phyloP scores from a whole-genome alignment of 2,329 filamentous ascomycete species.

The Trichoderma cornu-damae region DNA sequence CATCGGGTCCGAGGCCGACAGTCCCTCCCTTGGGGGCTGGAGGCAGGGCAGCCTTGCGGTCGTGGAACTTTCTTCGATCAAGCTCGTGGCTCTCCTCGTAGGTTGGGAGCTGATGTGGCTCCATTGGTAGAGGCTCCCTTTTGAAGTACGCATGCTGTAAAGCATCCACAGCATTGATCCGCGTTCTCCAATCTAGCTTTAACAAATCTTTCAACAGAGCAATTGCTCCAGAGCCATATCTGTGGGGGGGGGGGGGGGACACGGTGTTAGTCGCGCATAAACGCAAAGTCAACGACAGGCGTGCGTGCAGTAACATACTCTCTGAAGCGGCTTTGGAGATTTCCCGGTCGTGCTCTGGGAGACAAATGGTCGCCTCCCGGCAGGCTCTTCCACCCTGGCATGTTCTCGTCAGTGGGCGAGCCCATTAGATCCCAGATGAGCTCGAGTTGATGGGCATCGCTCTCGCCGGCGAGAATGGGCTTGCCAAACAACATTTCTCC shows the following conservation, averaged over 20 bases:
- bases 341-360: slow-evolving; percentile 56
- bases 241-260: slow-evolving; percentile 28
- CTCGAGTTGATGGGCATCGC: slow-evolving; percentile 82
- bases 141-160: slow-evolving; percentile 89
- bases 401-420: slow-evolving; percentile 79
- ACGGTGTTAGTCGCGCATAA: slow-evolving; percentile 10
- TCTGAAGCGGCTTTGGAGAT: slow-evolving; percentile 68
- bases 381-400: slow-evolving; percentile 84
- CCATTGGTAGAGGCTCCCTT: slow-evolving; percentile 69
- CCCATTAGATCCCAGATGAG: slow-evolving; percentile 93
- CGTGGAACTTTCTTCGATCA: slow-evolving; percentile 86
- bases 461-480: slow-evolving; percentile 86
- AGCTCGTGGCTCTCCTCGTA: slow-evolving; percentile 96
- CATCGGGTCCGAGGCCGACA: slow-evolving; percentile 67
- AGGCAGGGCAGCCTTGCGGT: slow-evolving; percentile 75
- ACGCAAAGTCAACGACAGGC: not conserved
- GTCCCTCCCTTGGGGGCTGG: slow-evolving; percentile 89
- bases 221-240: slow-evolving; percentile 65
- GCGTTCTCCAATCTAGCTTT: slow-evolving; percentile 79
- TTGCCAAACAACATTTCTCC: slow-evolving; percentile 95
- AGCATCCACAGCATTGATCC: slow-evolving; percentile 91
- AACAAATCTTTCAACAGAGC: slow-evolving; percentile 77
- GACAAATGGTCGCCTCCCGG: slow-evolving; percentile 75
- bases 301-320: slow-evolving; percentile 46
- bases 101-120: slow-evolving; percentile 77